Conservation (phyloP, 805 yeast species). For the Candida dajiaensis region DNA sequence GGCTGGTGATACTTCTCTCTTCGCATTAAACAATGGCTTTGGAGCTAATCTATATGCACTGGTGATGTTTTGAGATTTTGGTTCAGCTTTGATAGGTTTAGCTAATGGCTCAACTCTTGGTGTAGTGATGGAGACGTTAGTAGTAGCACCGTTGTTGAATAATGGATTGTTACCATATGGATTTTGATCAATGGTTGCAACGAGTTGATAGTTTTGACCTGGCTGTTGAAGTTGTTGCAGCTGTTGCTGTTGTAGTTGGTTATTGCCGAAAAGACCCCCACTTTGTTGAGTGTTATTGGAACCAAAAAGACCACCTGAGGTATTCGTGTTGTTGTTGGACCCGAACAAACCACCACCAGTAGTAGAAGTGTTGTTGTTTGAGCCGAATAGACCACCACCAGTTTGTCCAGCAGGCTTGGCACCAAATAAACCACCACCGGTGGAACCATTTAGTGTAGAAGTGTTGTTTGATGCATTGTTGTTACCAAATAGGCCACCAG, state of each 20-base stretch:
- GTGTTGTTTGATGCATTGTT: constrained; percentile 10
- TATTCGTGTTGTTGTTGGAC: neutral
- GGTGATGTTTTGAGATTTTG: constrained; percentile 54
- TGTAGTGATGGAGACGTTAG: constrained; percentile 30
- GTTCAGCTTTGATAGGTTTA: constrained; percentile 42
- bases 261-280: constrained; percentile 33
- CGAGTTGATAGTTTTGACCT: constrained; percentile 20
- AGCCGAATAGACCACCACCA: constrained; percentile 35
- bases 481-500: constrained; percentile 36
- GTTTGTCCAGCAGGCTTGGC: constrained; percentile 1
- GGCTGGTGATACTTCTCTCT: neutral
- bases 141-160: constrained; percentile 37
- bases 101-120: constrained; percentile 37
- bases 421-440: constrained; percentile 9
- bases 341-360: constrained; percentile 7
- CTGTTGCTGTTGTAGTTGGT: constrained; percentile 16
- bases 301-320: constrained; percentile 30
- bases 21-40: constrained; percentile 43
- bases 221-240: constrained; percentile 6
- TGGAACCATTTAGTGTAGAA: constrained; percentile 4
- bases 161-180: constrained; percentile 82
- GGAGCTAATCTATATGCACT: constrained; percentile 63
- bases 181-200: constrained; percentile 37
- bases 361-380: constrained; percentile 13
- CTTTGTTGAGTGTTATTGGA: constrained; percentile 25